Evolutionary conservation across 768 basidiomycete species (phyloP).

Genomic region (Auricularia sp.): DNA sequence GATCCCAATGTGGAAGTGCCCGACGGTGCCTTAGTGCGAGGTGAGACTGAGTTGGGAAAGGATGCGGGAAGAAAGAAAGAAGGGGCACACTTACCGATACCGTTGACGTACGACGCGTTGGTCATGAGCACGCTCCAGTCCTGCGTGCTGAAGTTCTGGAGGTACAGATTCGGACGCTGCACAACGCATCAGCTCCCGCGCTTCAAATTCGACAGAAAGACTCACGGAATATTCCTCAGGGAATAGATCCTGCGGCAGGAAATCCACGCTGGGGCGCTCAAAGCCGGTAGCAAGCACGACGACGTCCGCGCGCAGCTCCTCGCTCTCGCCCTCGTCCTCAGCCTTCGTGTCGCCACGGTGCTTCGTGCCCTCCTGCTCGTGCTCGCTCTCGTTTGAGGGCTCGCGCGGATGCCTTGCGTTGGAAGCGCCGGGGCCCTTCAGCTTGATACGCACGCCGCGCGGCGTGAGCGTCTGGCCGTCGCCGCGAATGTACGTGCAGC

Average conservation of each 20-base stretch:
- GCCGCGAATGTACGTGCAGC: conserved; percentile 39
- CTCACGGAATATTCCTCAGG: conserved; percentile 38
- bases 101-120: conserved; percentile 41
- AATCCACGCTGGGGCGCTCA: conserved; percentile 34
- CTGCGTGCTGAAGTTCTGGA: conserved; percentile 46
- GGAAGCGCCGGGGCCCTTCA: no score
- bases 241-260: conserved; percentile 40
- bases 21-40: neutral
- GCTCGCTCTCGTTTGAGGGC: no score
- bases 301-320: conserved; percentile 35
- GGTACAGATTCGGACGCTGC: conserved; percentile 39
- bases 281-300: conserved; percentile 47
- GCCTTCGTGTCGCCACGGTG: conserved; percentile 26
- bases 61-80: neutral
- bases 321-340: conserved; percentile 22
- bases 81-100: conserved; percentile 34
- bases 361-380: conserved; percentile 13
- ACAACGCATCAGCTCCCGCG: neutral
- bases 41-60: conserved; percentile 11
- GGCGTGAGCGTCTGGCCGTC: conserved; percentile 33
- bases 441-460: conserved; percentile 25
- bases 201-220: neutral
- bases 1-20: conserved; percentile 38
- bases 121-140: conserved; percentile 45
- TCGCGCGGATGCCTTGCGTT: no score